A percentile compares a stretch with the other conserved stretches of the same genome.
phyloP scores from a whole-genome alignment of 2,329 filamentous ascomycete genomes.

The Bisporella sp. region DNA sequence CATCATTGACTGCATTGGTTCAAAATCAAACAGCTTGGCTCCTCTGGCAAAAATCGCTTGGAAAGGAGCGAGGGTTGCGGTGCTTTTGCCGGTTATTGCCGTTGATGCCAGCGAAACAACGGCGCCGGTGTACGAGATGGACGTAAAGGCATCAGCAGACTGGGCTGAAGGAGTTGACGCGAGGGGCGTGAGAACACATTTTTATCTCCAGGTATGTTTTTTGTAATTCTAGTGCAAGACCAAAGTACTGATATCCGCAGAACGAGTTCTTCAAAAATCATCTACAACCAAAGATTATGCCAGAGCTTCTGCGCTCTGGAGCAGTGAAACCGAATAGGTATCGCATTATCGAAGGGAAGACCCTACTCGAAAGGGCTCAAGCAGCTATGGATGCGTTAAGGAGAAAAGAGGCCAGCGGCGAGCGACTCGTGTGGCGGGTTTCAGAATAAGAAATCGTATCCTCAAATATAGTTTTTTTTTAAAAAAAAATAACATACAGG shows the following conservation, averaged over 20 bases:
- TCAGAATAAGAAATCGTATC: constrained; percentile 15
- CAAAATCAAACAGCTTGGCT: constrained; percentile 36
- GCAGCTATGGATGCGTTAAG: constrained; percentile 36
- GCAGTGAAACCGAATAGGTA: constrained; percentile 35
- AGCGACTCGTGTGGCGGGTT: constrained; percentile 32
- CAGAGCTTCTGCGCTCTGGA: constrained; percentile 27
- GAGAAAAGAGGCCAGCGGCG: constrained; percentile 36
- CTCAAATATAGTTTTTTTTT: no score
- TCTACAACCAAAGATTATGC: constrained; percentile 21
- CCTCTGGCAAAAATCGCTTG: constrained; percentile 45
- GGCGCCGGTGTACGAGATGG: constrained; percentile 47
- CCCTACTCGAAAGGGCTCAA: constrained; percentile 28
- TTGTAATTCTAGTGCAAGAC: no score
- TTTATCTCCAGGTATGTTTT: constrained; percentile 39
- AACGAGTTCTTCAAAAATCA: constrained; percentile 44
- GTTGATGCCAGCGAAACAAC: constrained; percentile 40
- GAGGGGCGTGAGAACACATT: constrained; percentile 48
- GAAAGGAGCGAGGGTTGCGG: constrained; percentile 43
- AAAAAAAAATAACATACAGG: no score
- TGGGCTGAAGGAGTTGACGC: constrained; percentile 48
- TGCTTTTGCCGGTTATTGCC: constrained; percentile 54
- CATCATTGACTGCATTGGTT: constrained; percentile 50
- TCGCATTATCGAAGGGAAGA: constrained; percentile 34
- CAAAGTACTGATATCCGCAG: constrained; percentile 23
- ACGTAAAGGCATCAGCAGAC: constrained; percentile 33